Evolutionary conservation across 805 yeast genomes (phyloP), one percentile per base, ranked within the genome.

Genomic region (Yarrowia divulgata): DNA sequence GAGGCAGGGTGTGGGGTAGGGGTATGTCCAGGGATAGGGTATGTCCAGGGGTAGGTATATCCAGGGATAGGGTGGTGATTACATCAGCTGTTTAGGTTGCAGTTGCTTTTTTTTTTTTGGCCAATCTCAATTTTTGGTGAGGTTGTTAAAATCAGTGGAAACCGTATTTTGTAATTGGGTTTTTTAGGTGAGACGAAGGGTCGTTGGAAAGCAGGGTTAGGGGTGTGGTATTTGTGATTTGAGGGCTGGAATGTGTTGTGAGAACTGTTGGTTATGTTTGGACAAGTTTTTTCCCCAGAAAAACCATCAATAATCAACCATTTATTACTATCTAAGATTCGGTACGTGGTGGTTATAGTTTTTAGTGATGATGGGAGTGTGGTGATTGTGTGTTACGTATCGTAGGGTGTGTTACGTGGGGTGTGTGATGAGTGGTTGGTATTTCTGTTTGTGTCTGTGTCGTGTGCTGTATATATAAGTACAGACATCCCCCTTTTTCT

Each of bases 101-200:
- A 49, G 14, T 49, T 49, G 39, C 55, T 49, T 49, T 49, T 49
- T 32, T 23, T 23, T 49, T 49, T 49, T 49, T 32, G 40, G 19
- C 9, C 55, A 19, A 35, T 23, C 14, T 23, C 35, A 18, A 1
- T 42, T 13, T 6, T 49, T n/a, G 19, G 39, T 52, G 42, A 34
- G 57, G 57, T 52, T 52, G 34, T 35, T 32, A 37, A 37, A 54
- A 54, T 54, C 58, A 54, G 58, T 54, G 43, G 58, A 54, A 54
- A 54, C 58, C 58, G 58, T 54, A 37, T 37, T 54, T n/a, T 14
- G 19, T 1, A 35, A 52, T 54, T 32, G 32, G 43, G 43, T 34
- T 52, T 46, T 14, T 7, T 34, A 1, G 16, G 14, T 10, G 16
- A 12, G 6, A 13, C 10, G 40, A 16, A 39, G 40, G 29, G 29